phyloP scores from a whole-genome alignment of 345 rosid genomes.

The Excoecaria cochinchinensis region DNA sequence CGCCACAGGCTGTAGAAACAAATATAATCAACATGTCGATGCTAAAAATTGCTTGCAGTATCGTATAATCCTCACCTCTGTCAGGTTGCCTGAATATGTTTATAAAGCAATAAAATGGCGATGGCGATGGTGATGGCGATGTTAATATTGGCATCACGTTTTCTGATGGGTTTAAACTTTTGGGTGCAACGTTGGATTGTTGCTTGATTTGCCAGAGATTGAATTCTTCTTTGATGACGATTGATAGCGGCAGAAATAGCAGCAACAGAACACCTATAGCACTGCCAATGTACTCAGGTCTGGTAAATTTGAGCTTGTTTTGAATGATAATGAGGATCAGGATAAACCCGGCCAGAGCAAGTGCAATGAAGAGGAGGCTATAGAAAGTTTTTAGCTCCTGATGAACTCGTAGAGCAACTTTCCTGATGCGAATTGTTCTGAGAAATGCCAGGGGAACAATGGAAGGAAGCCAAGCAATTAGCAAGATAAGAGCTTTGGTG shows the following conservation, averaged over 20 bases:
- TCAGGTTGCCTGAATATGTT: conserved; percentile 13
- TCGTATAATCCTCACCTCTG: conserved; percentile 22
- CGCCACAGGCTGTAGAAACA: conserved; percentile 21
- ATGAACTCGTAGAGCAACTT: background rate
- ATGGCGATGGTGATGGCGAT: background rate
- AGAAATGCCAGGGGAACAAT: background rate
- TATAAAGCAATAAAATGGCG: background rate
- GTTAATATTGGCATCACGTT: background rate
- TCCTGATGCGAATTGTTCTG: background rate
- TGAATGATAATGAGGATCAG: conserved; percentile 1
- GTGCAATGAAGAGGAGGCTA: background rate
- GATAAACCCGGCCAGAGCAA: conserved; percentile 3
- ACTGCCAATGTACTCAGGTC: background rate
- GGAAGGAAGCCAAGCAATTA: conserved; percentile 9
- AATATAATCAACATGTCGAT: conserved; percentile 20
- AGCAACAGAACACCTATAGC: background rate
- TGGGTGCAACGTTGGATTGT: background rate
- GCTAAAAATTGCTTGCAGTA: conserved; percentile 23
- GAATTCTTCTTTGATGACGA: conserved; percentile 24
- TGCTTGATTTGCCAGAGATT: conserved; percentile 9
- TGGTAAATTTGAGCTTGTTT: background rate
- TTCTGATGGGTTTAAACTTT: conserved; percentile 7
- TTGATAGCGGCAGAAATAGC: background rate
- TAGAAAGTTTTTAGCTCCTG: background rate
- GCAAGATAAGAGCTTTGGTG: conserved; percentile 8